These are phyloP conservation scores for Leishmania major DNA, from an alignment of 208 protist genomes.

Conservation along the genomic window DNA sequence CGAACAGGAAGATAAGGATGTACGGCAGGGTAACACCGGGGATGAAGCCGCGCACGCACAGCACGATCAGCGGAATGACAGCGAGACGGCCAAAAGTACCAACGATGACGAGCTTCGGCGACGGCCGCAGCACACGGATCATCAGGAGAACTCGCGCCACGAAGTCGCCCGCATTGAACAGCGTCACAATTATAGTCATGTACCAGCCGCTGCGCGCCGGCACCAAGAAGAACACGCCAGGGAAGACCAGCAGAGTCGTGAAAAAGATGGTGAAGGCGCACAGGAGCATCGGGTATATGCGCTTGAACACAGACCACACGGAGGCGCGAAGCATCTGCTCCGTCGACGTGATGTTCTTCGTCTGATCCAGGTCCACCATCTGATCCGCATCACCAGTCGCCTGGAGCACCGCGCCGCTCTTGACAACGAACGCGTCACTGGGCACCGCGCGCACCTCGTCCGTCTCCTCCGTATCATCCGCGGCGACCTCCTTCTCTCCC, in stretches of 20 bases:
- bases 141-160: conserved; percentile 44
- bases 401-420: conserved; percentile 39
- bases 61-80: conserved; percentile 56
- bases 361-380: conserved; percentile 59
- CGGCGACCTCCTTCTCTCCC: conserved; percentile 29
- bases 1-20: conserved; percentile 50
- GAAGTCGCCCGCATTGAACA: conserved; percentile 77
- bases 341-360: conserved; percentile 52
- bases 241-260: conserved; percentile 67
- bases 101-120: conserved; percentile 48
- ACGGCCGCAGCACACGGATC: conserved; percentile 41
- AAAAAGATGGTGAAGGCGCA: conserved; percentile 68
- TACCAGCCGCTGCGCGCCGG: conserved; percentile 51
- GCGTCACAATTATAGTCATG: conserved; percentile 49
- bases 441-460: conserved; percentile 40
- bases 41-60: conserved; percentile 67
- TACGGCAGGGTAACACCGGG: conserved; percentile 44
- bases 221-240: conserved; percentile 66
- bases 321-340: conserved; percentile 64
- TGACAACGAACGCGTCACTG: conserved; percentile 6
- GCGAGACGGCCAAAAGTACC: conserved; percentile 50
- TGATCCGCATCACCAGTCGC: conserved; percentile 55
- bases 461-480: conserved; percentile 24
- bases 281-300: conserved; percentile 74
- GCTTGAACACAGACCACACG: conserved; percentile 45